These are phyloP conservation scores for Karstenula rhodostoma DNA, from an alignment of 2,329 filamentous ascomycete species.

Conservation along the genomic window DNA sequence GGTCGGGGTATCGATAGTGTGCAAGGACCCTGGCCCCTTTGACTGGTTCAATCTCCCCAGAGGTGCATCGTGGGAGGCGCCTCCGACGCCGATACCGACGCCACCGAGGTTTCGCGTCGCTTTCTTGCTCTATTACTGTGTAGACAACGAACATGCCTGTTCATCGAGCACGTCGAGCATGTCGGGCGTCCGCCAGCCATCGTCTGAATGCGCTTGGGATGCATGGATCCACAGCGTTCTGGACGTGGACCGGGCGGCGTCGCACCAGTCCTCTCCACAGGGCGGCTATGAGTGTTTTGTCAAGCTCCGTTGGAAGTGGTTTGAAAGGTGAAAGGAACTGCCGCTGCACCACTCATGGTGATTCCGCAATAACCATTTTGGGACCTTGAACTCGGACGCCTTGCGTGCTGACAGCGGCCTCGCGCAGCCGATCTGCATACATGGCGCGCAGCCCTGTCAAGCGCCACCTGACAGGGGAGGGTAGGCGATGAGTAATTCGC, in stretches of 20 bases:
- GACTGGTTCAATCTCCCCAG: slow-evolving; percentile 1
- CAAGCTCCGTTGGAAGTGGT: too few relatives aligned
- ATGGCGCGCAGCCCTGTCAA: background rate
- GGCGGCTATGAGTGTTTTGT: background rate
- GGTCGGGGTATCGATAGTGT: slow-evolving; percentile 9
- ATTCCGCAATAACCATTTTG: background rate
- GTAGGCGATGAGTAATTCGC: slow-evolving; percentile 3
- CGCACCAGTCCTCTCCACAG: background rate
- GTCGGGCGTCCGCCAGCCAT: background rate
- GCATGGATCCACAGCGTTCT: background rate
- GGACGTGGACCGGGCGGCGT: background rate
- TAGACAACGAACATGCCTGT: background rate
- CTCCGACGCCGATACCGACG: slow-evolving; percentile 1
- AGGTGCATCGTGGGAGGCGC: slow-evolving; percentile 3
- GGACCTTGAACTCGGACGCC: background rate
- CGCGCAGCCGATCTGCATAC: slow-evolving; percentile 3
- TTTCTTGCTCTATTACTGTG: background rate
- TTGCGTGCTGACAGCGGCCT: slow-evolving; percentile 1
- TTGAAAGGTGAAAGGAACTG: too few relatives aligned
- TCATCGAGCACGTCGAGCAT: background rate
- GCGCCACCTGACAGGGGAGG: slow-evolving; percentile 2
- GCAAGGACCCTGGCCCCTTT: background rate
- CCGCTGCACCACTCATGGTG: background rate
- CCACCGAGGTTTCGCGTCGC: slow-evolving; percentile 7
- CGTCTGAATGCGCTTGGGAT: background rate